Conservation (phyloP, 192 early-diverging fungal species). For the Backusella macrospora region DNA sequence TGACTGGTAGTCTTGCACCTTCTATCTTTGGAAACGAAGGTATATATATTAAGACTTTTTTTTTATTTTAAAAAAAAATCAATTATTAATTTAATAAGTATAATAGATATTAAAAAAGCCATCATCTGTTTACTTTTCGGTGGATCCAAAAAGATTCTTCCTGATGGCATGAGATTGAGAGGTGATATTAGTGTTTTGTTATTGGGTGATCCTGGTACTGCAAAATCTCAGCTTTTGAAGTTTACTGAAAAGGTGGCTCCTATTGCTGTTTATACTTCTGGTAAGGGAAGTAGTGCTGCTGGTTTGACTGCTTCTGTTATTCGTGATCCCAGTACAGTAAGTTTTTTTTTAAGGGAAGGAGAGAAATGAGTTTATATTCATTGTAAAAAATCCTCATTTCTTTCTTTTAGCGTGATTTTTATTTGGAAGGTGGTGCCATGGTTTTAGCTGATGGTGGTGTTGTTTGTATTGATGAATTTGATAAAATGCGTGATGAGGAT, state of each 20-base stretch:
- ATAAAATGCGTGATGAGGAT: slow-evolving; percentile 99
- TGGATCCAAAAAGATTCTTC: slow-evolving; percentile 93
- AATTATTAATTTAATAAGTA: too few relatives aligned
- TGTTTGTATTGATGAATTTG: slow-evolving; percentile 99
- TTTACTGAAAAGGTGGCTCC: slow-evolving; percentile 98
- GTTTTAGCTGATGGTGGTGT: slow-evolving; percentile 98
- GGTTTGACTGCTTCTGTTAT: slow-evolving; percentile 98
- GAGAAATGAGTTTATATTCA: not conserved
- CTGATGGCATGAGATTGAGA: slow-evolving; percentile 95
- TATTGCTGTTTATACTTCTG: slow-evolving; percentile 98
- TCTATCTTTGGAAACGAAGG: slow-evolving; percentile 93
- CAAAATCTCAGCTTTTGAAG: slow-evolving; percentile 97
- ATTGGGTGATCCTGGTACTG: slow-evolving; percentile 98
- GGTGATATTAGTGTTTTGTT: slow-evolving; percentile 98
- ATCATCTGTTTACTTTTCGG: slow-evolving; percentile 94
- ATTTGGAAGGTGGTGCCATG: slow-evolving; percentile 98
- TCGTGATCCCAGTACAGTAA: slow-evolving; percentile 83
- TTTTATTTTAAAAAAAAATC: too few relatives aligned
- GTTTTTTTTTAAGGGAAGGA: slow-evolving; percentile 23
- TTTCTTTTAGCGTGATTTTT: slow-evolving; percentile 85
- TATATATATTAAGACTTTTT: slow-evolving; percentile 30
- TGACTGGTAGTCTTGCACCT: slow-evolving; percentile 93
- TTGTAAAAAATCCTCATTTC: not conserved
- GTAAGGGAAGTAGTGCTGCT: slow-evolving; percentile 97
- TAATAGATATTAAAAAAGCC: slow-evolving; percentile 93